Conservation (phyloP, 805 yeast genomes). For the Yamadazyma philogaea region DNA sequence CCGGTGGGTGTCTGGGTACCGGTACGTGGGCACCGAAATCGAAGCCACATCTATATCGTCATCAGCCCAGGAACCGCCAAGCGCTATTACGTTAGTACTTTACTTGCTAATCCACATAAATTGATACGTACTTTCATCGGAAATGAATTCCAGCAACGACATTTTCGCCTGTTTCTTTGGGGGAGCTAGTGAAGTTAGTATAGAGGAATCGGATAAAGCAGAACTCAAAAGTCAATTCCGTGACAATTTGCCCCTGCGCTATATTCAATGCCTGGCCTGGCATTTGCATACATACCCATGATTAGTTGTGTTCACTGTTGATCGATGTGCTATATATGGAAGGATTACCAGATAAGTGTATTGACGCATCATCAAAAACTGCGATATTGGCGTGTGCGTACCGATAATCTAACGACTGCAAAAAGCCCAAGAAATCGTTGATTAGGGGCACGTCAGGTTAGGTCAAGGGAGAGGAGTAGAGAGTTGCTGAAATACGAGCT, state of each 20-base stretch:
- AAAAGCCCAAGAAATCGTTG: not conserved
- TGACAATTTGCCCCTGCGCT: too few species aligned
- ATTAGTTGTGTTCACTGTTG: not conserved
- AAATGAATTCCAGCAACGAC: conserved; percentile 45
- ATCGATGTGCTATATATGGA: conserved; percentile 2
- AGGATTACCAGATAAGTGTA: not conserved
- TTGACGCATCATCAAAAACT: conserved; percentile 5
- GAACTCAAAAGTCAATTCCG: too few species aligned
- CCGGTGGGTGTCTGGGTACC: not conserved
- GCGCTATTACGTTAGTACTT: conserved; percentile 29
- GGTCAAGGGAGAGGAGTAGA: not conserved
- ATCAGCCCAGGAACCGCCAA: conserved; percentile 49
- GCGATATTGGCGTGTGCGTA: conserved; percentile 1
- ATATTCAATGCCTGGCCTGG: too few species aligned
- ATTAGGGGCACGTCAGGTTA: not conserved
- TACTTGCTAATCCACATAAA: not conserved
- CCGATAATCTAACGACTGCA: not conserved
- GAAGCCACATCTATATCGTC: conserved; percentile 45
- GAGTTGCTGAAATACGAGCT: not conserved
- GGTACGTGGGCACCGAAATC: conserved; percentile 44
- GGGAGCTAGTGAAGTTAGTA: conserved; percentile 24
- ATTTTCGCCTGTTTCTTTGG: conserved; percentile 48
- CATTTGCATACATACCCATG: conserved; percentile 15
- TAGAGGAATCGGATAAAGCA: too few species aligned
- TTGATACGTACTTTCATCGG: conserved; percentile 40